Evolutionary conservation across 331 rosid species (phyloP), one percentile per base, ranked within the genome.

Genomic region (Malus hybrid): DNA sequence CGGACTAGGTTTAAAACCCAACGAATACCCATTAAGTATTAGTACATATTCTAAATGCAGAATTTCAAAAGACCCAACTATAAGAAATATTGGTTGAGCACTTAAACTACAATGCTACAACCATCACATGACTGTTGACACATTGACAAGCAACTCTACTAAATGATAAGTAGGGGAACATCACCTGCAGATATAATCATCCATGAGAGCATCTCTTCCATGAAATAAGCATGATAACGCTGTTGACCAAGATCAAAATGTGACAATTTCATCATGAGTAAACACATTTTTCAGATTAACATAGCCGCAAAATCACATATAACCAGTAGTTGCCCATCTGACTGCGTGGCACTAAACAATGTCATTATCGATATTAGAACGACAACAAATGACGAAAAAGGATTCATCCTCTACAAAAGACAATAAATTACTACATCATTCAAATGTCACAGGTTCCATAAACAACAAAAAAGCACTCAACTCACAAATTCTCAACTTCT

Each of bases 201-300:
- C 99, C 97, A 90, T 22, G 97, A 89, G 76, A 78, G 71, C 70
- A 89, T 52, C 82, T 95, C 97, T 86, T 90, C 92, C 97, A 89
- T 83, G 90, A 94, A 92, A 88, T 92, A 95, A 66, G 97, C 99
- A 85, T 95, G 89, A 77, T 81, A 88, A 28, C 87, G 87, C 97
- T 95, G 92, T 83, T 85, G 15, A 82, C 46, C 72, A 78, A 80
- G 65, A 75, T 71, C 73, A 72, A 61, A 31, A 44, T 39, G 74
- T 18, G 27, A 70, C 34, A 67, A 67, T 39, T 39, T 42, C 28
- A 10, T 42, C 48, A 36, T 19, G 7, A 65, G 69, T 1, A 67
- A 60, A 67, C 19, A 67, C 28, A 39, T 22, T 13, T 11, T 52
- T 6, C 63, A n/a, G 71, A 22, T 24, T 10, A 32, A 33, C 50